Evolutionary conservation across 1,284 basidiomycete species (phyloP), one percentile per base, ranked within the genome.

Genomic region (Calocybe gambosa): DNA sequence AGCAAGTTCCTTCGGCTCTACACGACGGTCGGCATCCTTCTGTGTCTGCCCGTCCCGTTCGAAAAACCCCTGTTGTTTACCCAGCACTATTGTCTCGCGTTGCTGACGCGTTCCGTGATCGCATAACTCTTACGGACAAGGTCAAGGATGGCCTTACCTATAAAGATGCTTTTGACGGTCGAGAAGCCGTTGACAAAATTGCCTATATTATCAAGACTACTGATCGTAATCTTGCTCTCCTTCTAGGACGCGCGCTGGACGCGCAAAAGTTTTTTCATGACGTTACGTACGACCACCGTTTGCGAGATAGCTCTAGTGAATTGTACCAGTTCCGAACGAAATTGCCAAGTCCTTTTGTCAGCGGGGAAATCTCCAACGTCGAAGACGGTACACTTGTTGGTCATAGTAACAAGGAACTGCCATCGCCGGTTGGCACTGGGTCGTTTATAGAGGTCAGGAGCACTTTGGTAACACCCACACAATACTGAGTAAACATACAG

Each of bases 201-300:
- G 88, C 92, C 15, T 92, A 94, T 61, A 95, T 99, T 65, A 97
- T 98, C 75, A 95, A 94, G 67, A 99, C 95, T 2, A 93, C 92
- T 5, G 96, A 99, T 67, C 80, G 96, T 15, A 98, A 97, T 64
- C 78, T 99, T 18, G 96, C 96, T 3, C 69, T 99, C 38, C 74
- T 99, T 2, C 78, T 99, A 8, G 96, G 96, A 10, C 80, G 96
- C 40, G 93, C 95, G 4, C 74, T 99, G 46, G 96, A 99, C 62
- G 89, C 93, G 10, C 96, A 99, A 69, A 99, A 98, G 70, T 98
- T 95, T 71, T 99, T 99, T 65, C 96, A 99, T 64, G 96, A 98
- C 60, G 96, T 99, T 54, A 97, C 95, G 5, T 99, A 99, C 63
- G 94, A 98, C 61, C 96, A 99, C 65, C 84, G 95, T 10, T 64